Evolutionary conservation across 2,329 filamentous ascomycete species (phyloP).

Genomic region (Diplodia seriata): DNA sequence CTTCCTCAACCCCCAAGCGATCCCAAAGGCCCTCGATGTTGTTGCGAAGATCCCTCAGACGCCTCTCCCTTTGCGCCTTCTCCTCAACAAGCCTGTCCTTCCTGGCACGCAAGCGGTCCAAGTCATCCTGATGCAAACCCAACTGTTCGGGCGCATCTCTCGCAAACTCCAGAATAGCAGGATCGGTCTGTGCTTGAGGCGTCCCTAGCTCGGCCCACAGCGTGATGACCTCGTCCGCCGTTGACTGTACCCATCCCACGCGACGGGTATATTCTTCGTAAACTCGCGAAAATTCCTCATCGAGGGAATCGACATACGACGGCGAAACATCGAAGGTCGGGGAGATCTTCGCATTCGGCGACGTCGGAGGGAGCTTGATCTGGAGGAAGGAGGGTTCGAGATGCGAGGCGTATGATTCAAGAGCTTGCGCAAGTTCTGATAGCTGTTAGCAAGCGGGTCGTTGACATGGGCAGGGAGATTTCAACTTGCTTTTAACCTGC

Average conservation of each 20-base stretch:
- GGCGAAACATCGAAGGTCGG: constrained; percentile 92
- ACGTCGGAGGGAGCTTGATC: constrained; percentile 83
- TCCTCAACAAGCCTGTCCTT: constrained; percentile 86
- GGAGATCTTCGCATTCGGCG: constrained; percentile 75
- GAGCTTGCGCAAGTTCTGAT: constrained; percentile 85
- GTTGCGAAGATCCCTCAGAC: constrained; percentile 74
- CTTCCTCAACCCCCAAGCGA: constrained; percentile 81
- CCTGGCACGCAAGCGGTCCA: constrained; percentile 73
- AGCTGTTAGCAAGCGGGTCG: constrained; percentile 34
- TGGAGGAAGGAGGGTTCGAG: constrained; percentile 88
- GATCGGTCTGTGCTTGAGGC: constrained; percentile 90
- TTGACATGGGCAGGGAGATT: too few relatives aligned
- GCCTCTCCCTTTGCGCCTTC: constrained; percentile 82
- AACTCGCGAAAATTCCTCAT: constrained; percentile 89
- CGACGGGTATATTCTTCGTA: constrained; percentile 96
- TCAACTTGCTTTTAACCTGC: constrained; percentile 83
- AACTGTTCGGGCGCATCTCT: constrained; percentile 92
- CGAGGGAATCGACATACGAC: constrained; percentile 83
- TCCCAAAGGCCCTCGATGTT: constrained; percentile 90
- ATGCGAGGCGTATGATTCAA: constrained; percentile 95
- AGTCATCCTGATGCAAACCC: constrained; percentile 86
- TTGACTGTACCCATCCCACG: constrained; percentile 73
- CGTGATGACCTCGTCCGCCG: constrained; percentile 86
- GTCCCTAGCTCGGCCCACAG: constrained; percentile 96
- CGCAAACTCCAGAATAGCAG: constrained; percentile 84